Percentiles rank a stretch among this genome's conserved stretches.
These are phyloP conservation scores for Fraxinus latifolia DNA, from an alignment of 305 asterid genomes.

Conservation along the genomic window DNA sequence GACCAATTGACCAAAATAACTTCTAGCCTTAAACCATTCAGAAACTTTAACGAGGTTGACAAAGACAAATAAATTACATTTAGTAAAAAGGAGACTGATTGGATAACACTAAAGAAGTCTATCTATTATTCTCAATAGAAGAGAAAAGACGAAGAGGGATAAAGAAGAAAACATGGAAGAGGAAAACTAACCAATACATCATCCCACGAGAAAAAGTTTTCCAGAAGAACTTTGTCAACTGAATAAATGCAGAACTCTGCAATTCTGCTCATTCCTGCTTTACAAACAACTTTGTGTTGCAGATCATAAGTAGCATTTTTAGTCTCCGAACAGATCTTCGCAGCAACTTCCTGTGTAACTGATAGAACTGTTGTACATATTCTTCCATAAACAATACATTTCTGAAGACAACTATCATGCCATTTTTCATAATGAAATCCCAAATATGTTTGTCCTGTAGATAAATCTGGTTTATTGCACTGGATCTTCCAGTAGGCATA, in stretches of 20 bases:
- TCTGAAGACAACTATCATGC: constrained; percentile 62
- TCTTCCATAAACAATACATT: constrained; percentile 56
- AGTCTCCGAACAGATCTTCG: constrained; percentile 39
- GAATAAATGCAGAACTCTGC: constrained; percentile 68
- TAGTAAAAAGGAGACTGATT: neutral
- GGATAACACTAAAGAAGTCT: neutral
- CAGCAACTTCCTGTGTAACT: constrained; percentile 47
- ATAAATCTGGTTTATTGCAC: constrained; percentile 29
- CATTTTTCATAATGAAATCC: constrained; percentile 62
- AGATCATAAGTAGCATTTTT: constrained; percentile 21
- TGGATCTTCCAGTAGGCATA: neutral
- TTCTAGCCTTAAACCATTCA: neutral
- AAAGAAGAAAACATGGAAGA: neutral
- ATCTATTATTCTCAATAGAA: neutral
- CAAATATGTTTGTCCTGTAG: constrained; percentile 39
- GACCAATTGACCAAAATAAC: neutral
- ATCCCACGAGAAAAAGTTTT: constrained; percentile 60
- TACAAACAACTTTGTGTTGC: constrained; percentile 25
- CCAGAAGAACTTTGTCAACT: constrained; percentile 53
- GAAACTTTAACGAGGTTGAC: neutral
- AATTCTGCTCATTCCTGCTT: constrained; percentile 39
- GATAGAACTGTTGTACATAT: constrained; percentile 60
- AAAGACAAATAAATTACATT: neutral
- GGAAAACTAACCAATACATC: constrained; percentile 63
- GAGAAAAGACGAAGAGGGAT: neutral